Base-by-base conservation (phyloP, 495 filamentous ascomycete genomes). In the Halenospora varia region DNA sequence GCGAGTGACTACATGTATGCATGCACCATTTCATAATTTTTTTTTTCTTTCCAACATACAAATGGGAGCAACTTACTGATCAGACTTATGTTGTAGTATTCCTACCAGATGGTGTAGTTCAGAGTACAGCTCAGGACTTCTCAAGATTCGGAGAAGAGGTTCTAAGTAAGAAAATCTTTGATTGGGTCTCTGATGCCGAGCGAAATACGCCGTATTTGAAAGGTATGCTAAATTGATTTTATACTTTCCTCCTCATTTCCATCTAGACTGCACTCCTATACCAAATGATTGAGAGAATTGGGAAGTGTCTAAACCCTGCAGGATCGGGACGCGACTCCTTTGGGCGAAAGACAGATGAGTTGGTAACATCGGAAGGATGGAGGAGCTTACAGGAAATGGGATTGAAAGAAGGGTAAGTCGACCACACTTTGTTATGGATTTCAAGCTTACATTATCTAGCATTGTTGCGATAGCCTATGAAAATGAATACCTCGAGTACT, bases 311-410 rank as follows among this genome's bases (percentile, higher is more conserved):
- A n/a, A n/a, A n/a, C n/a, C n/a, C n/a, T n/a, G n/a, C n/a, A 48
- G 51, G 51, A 8, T 53, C 51, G 41, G 76, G 73, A 40, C 64
- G 73, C 4, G 70, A 79, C 62, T 72, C 75, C 23, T 85, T 81
- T 66, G 81, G 78, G 29, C 69, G 68, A 56, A 74, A 70, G 24
- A 70, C 58, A 3, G 72, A 72, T 46, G 74, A 73, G 39, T 70
- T 87, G 9, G 70, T 82, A 26, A 79, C 79, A 9, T 72, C 70
- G 39, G 77, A 82, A 55, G 83, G 83, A 8, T 87, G 83, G 83
- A 66, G 74, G 51, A 72, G 73, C 29, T 69, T 86, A 17, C 75
- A 81, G 71, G 75, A 1, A 72, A 81, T 51, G 82, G 81, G 17
- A 71, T 81, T 42, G 55, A 70, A 48, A 75, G 81, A 58, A 77